Percentiles rank a stretch among this genome's conserved stretches.
These are phyloP conservation scores for Arctium minus DNA, from an alignment of 129 eudicot species.

Conservation along the genomic window DNA sequence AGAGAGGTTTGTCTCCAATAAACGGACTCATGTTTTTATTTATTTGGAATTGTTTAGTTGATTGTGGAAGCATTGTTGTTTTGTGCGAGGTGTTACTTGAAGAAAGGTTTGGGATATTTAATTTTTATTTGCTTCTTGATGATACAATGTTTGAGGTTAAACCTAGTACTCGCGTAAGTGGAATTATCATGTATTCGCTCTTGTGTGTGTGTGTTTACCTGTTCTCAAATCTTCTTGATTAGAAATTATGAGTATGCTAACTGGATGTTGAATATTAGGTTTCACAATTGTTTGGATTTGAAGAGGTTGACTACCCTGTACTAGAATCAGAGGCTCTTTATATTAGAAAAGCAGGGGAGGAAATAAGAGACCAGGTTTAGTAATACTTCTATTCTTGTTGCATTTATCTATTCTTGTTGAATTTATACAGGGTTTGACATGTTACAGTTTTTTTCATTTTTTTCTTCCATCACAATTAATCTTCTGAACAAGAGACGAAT, in stretches of 20 bases:
- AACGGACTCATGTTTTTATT: background rate
- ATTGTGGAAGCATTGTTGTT: background rate
- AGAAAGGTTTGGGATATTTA: background rate
- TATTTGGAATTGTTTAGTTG: background rate
- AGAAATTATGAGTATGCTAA: background rate
- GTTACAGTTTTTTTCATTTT: background rate
- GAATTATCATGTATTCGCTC: background rate
- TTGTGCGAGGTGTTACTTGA: background rate
- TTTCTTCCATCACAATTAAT: background rate
- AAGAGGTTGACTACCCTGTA: slow-evolving; percentile 94
- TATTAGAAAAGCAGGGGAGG: slow-evolving; percentile 97
- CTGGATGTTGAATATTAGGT: slow-evolving; percentile 44
- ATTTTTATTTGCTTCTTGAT: background rate
- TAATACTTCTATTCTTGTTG: background rate
- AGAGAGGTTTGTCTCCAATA: slow-evolving; percentile 46
- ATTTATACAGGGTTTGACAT: background rate
- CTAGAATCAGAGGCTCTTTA: slow-evolving; percentile 93
- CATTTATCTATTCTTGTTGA: slow-evolving; percentile 5
- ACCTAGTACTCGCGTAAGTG: background rate
- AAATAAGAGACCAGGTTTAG: slow-evolving; percentile 87
- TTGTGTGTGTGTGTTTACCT: background rate
- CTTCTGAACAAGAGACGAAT: background rate
- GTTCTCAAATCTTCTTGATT: background rate
- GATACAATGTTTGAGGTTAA: background rate
- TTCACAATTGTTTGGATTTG: slow-evolving; percentile 80